Conservation (phyloP, 495 filamentous ascomycete genomes). For the Rhypophila decipiens region DNA sequence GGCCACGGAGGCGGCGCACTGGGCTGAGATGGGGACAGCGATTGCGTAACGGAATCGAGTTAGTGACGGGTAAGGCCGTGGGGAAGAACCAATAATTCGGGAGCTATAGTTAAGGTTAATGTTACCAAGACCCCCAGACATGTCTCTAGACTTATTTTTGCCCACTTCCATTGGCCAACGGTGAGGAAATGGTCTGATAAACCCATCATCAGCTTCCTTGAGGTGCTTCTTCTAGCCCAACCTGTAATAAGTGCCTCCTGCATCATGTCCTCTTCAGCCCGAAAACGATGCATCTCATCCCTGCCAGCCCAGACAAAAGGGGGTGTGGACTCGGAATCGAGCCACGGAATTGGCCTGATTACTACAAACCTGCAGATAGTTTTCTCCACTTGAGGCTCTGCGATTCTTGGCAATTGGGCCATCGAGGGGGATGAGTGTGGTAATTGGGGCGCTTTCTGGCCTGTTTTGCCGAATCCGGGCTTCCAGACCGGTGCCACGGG, state of each 20-base stretch:
- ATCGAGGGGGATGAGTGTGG: neutral
- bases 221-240: too few relatives aligned
- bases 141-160: neutral
- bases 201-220: neutral
- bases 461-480: neutral
- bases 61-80: neutral
- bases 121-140: too few relatives aligned
- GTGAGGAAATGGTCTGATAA: neutral
- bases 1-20: neutral
- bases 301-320: too few relatives aligned
- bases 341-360: neutral
- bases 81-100: neutral
- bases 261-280: neutral
- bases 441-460: neutral
- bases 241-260: too few relatives aligned
- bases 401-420: neutral
- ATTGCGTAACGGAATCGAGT: slow-evolving; percentile 2
- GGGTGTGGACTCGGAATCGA: neutral
- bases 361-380: neutral
- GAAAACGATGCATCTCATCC: neutral
- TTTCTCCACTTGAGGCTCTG: neutral
- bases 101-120: neutral
- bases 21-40: neutral
- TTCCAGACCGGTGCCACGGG: neutral
- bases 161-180: neutral